Percentiles rank a stretch among this genome's conserved stretches.
These are phyloP conservation scores for Ceratobasidium sp. DNA, from an alignment of 1,284 basidiomycete genomes.

Conservation along the genomic window DNA sequence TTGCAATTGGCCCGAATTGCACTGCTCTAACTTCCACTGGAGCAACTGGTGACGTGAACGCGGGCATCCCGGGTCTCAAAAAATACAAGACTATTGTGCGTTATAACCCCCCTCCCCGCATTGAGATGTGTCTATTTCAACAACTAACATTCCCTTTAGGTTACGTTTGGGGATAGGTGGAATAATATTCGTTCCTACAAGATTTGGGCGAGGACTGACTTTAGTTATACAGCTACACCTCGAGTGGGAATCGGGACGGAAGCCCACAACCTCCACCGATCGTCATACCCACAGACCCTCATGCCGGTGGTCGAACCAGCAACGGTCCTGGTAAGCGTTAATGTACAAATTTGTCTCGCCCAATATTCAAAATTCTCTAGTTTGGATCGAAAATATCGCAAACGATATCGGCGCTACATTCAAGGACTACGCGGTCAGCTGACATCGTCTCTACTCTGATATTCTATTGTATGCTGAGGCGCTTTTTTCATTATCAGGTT, in stretches of 20 bases:
- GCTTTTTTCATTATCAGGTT: slow-evolving; percentile 51
- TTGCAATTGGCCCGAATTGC: slow-evolving; percentile 45
- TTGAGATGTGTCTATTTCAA: slow-evolving; percentile 59
- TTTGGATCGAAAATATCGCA: slow-evolving; percentile 61
- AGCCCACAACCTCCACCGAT: slow-evolving; percentile 55
- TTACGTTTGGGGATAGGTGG: slow-evolving; percentile 21
- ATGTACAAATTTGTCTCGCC: background rate
- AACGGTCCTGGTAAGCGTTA: slow-evolving; percentile 54
- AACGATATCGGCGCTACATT: slow-evolving; percentile 56
- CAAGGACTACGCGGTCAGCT: slow-evolving; percentile 63
- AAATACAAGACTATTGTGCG: slow-evolving; percentile 61
- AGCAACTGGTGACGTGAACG: slow-evolving; percentile 61
- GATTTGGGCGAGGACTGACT: background rate
- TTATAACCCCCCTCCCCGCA: background rate
- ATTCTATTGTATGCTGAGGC: too few species aligned
- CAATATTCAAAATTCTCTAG: slow-evolving; percentile 6
- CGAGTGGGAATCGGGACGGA: slow-evolving; percentile 56
- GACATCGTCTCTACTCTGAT: background rate
- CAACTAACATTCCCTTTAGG: slow-evolving; percentile 39
- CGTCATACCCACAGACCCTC: slow-evolving; percentile 54
- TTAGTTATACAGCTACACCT: slow-evolving; percentile 55
- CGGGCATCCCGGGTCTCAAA: slow-evolving; percentile 58
- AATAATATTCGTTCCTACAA: background rate
- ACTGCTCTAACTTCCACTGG: slow-evolving; percentile 32
- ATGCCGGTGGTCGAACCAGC: slow-evolving; percentile 57